A percentile compares a stretch with the other conserved stretches of the same genome.
Evolutionary conservation across 2,329 filamentous ascomycete genomes (phyloP).

Genomic region (Cercospora beticola): DNA sequence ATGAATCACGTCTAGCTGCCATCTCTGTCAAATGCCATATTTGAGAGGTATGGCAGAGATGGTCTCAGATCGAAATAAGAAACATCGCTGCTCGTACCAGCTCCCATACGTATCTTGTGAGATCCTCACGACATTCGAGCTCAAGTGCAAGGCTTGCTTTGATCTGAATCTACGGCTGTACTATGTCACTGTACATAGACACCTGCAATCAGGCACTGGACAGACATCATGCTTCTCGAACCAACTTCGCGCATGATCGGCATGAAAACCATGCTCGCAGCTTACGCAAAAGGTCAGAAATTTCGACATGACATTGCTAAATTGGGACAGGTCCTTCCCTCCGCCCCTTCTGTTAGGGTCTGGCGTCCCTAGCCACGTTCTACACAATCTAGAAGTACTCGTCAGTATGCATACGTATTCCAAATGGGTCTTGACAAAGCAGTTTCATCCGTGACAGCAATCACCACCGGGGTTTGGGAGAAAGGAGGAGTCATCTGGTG

Average conservation of each 20-base stretch:
- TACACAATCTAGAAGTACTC: constrained; percentile 49
- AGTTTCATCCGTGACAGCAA: neutral
- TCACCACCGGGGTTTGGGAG: neutral
- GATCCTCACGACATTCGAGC: neutral
- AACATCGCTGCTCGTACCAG: neutral
- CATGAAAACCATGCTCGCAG: constrained; percentile 65
- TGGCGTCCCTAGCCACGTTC: constrained; percentile 60
- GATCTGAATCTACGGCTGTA: too few species aligned
- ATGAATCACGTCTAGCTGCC: neutral
- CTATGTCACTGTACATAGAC: constrained; percentile 44
- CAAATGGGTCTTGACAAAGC: neutral
- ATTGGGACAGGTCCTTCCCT: constrained; percentile 33
- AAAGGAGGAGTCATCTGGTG: neutral
- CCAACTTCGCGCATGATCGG: constrained; percentile 62
- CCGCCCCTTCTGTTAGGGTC: constrained; percentile 46
- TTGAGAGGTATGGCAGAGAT: neutral
- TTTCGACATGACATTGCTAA: constrained; percentile 51
- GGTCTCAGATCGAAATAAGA: neutral
- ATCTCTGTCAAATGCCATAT: neutral
- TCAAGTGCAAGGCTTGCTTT: neutral
- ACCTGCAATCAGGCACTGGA: constrained; percentile 57
- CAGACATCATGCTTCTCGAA: constrained; percentile 56
- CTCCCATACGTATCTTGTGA: neutral
- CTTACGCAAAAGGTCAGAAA: constrained; percentile 62
- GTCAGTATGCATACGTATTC: neutral